A percentile compares a stretch with the other conserved stretches of the same genome.
These are phyloP conservation scores for Phaeosphaeria sp. DNA, from an alignment of 2,329 filamentous ascomycete genomes.

Conservation along the genomic window DNA sequence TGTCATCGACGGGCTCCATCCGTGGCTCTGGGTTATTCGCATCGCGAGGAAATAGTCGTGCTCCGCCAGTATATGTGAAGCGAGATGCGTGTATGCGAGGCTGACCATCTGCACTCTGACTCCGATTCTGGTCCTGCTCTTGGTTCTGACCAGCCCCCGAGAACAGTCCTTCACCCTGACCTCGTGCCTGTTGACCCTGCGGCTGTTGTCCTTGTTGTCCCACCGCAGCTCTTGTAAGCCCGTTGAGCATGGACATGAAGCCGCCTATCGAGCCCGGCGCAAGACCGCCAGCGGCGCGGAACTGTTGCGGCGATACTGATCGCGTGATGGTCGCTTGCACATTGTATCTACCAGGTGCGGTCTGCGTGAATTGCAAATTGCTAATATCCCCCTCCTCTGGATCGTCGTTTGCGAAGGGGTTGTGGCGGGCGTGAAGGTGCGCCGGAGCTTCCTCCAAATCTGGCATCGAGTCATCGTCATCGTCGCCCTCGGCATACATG, in stretches of 20 bases:
- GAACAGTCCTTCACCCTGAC: slow-evolving; percentile 24
- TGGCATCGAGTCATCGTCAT: slow-evolving; percentile 40
- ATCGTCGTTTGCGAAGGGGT: slow-evolving; percentile 59
- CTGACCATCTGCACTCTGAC: slow-evolving; percentile 16
- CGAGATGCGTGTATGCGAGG: slow-evolving; percentile 22
- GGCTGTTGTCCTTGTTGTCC: slow-evolving; percentile 17
- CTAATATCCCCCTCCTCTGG: slow-evolving; percentile 59
- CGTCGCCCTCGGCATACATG: slow-evolving; percentile 35
- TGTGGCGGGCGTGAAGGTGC: slow-evolving; percentile 49
- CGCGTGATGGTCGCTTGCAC: slow-evolving; percentile 45
- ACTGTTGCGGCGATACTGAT: slow-evolving; percentile 32
- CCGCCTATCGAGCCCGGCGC: slow-evolving; percentile 45
- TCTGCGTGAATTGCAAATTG: slow-evolving; percentile 52
- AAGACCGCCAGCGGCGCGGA: slow-evolving; percentile 22
- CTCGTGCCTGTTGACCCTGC: slow-evolving; percentile 21
- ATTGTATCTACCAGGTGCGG: slow-evolving; percentile 44
- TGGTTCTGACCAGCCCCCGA: slow-evolving; percentile 10
- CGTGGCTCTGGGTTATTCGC: slow-evolving; percentile 58
- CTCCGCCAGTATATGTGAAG: slow-evolving; percentile 42
- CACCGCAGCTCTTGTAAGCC: slow-evolving; percentile 48
- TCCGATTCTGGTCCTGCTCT: slow-evolving; percentile 20
- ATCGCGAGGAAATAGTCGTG: slow-evolving; percentile 59
- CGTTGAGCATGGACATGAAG: slow-evolving; percentile 57
- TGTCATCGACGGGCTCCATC: slow-evolving; percentile 54
- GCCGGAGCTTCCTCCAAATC: slow-evolving; percentile 32